Percentiles rank a stretch among this genome's conserved stretches.
phyloP scores from a whole-genome alignment of 257 asterid species.

The Plantago elongata region DNA sequence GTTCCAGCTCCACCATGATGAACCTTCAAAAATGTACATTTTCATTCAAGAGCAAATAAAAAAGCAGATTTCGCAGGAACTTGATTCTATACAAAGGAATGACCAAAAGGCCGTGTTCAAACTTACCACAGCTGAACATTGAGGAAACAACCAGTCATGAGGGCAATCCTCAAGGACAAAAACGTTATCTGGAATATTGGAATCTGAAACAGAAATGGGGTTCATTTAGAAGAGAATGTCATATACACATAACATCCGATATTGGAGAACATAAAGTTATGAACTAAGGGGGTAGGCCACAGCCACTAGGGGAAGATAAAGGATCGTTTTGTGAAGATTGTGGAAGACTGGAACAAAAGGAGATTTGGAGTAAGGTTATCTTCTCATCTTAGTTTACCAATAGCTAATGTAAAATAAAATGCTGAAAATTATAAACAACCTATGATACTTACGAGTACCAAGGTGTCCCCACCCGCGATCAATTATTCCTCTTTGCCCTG shows the following conservation, averaged over 20 bases:
- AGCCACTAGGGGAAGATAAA: no score
- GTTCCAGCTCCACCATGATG: conserved; percentile 99
- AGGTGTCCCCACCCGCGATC: conserved; percentile 99
- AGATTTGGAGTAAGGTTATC: no score
- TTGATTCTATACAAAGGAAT: neutral
- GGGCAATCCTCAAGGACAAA: conserved; percentile 85
- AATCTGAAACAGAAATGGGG: conserved; percentile 38
- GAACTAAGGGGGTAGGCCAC: neutral
- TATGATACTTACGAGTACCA: conserved; percentile 67
- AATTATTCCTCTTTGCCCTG: conserved; percentile 94
- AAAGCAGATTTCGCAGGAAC: neutral
- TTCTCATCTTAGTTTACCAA: no score
- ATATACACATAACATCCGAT: neutral
- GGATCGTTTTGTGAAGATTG: no score
- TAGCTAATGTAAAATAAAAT: neutral
- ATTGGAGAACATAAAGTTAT: no score
- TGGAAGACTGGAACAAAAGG: no score
- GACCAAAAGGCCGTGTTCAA: conserved; percentile 13
- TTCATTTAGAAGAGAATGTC: neutral
- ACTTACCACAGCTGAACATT: conserved; percentile 95
- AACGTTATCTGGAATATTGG: conserved; percentile 66
- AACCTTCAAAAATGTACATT: conserved; percentile 45
- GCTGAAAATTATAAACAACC: neutral
- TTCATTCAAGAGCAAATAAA: conserved; percentile 10
- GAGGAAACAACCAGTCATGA: conserved; percentile 98